Base-by-base conservation (phyloP, 1,284 basidiomycete genomes). In the Cutaneotrichosporon daszewskae region DNA sequence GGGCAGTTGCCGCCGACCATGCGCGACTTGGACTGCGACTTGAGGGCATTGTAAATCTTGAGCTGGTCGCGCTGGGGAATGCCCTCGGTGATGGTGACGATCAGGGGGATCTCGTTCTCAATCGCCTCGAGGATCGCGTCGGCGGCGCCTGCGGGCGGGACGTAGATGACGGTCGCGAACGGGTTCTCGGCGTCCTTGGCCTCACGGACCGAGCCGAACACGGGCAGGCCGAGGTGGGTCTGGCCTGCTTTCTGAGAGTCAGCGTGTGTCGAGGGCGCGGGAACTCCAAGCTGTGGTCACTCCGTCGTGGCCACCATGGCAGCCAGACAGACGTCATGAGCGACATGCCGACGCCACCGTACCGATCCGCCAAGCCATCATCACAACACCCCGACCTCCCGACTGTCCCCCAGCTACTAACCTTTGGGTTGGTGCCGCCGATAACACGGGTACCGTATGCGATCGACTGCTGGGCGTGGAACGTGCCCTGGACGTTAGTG, bases 121-220 rank as follows among this genome's bases (percentile, higher is more conserved):
- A 97, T 95, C 32, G 92, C 91, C 72, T 97, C 92, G 44, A 97
- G 82, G 68, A 97, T 95, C 33, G 92, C 92, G 59, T 94, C 88
- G 27, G 88, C 92, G 26, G 91, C 91, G 43, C 79, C 78, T 12
- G 91, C 85, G 28, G 92, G 92, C 12, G 92, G 92, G 8, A 97
- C 92, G 69, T 96, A 97, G 73, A 97, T 82, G 52, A 97, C 83
- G 25, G 88, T 84, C 33, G 92, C 92, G 63, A 95, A 90, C 12
- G 92, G 92, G 55, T 82, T 75, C 34, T 82, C 80, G 53, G 87
- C 82, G 40, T 79, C 75, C 51, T 92, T 88, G 47, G 90, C 90
- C 77, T 98, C 95, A 60, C 78, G 79, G 45, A 99, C 95, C 34
- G 81, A 82, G 32, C 88, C 94, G 64, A 91, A 99, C 33, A 99